Conservation (phyloP, 768 basidiomycete species). For the Xerocomellus amylosporus region DNA sequence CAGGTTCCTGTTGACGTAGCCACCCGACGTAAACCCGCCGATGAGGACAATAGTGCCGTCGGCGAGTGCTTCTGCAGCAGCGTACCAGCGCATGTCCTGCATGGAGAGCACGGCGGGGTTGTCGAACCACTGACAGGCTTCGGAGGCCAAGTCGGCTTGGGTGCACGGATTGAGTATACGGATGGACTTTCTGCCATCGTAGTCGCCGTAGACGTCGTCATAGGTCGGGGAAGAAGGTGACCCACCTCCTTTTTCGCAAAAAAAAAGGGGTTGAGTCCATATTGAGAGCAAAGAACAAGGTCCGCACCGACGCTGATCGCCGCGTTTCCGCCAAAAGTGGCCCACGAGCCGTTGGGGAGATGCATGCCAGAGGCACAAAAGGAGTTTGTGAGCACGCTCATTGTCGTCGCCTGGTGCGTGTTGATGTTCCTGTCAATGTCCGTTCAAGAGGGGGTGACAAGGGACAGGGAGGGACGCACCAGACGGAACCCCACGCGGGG, state of each 20-base stretch:
- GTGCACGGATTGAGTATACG: conserved; percentile 77
- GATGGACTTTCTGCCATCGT: conserved; percentile 76
- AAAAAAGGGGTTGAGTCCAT: conserved; percentile 32
- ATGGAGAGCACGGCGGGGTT: conserved; percentile 58
- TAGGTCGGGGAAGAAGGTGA: conserved; percentile 28
- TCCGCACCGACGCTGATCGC: conserved; percentile 51
- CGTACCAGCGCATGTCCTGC: conserved; percentile 71
- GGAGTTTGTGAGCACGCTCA: conserved; percentile 54
- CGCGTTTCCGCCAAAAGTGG: conserved; percentile 72
- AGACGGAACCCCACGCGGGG: conserved; percentile 71
- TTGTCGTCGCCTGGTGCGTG: conserved; percentile 17
- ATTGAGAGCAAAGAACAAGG: not conserved
- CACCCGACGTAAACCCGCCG: conserved; percentile 72
- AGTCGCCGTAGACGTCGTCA: conserved; percentile 69
- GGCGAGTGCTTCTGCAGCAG: conserved; percentile 63
- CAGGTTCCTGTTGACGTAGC: conserved; percentile 70
- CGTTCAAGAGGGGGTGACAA: not conserved
- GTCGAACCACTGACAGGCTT: conserved; percentile 69
- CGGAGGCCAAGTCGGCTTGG: conserved; percentile 39
- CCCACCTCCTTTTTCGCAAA: conserved; percentile 39
- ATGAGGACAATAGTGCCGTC: conserved; percentile 79
- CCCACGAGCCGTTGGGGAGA: conserved; percentile 72
- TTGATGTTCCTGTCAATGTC: conserved; percentile 19
- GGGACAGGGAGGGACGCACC: conserved; percentile 32
- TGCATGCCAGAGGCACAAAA: conserved; percentile 84